Evolutionary conservation across 345 rosid species (phyloP).

Genomic region (Dipteronia dyeriana): DNA sequence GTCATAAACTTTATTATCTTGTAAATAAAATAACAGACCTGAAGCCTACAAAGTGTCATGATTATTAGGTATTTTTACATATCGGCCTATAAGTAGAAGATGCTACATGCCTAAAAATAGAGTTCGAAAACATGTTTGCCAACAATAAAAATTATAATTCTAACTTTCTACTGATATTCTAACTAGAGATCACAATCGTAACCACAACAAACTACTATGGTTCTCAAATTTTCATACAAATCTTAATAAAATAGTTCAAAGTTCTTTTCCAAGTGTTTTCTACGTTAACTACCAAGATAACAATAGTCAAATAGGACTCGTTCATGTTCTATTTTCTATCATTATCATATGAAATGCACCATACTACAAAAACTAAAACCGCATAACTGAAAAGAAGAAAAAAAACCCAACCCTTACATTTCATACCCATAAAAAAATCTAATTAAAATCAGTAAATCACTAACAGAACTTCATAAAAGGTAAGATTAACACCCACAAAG

Average conservation of each 20-base stretch:
- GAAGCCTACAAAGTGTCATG: neutral
- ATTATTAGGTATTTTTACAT: neutral
- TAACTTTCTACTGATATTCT: neutral
- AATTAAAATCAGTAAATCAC: too few relatives aligned
- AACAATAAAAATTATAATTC: neutral
- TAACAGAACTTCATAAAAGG: neutral
- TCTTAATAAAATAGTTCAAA: too few relatives aligned
- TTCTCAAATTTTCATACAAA: too few relatives aligned
- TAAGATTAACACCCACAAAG: neutral
- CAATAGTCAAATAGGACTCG: too few relatives aligned
- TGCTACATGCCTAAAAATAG: neutral
- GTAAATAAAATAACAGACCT: neutral
- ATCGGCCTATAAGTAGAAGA: neutral
- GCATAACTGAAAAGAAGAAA: neutral
- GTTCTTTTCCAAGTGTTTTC: too few relatives aligned
- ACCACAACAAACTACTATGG: neutral
- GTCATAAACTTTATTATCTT: neutral
- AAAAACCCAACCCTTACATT: neutral
- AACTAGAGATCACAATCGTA: neutral
- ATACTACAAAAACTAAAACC: conserved; percentile 1
- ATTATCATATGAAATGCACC: conserved; percentile 12
- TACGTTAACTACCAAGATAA: too few relatives aligned
- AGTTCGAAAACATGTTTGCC: neutral
- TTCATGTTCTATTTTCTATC: neutral
- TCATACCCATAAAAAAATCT: neutral